Evolutionary conservation across 176 grass and related monocot species (phyloP).

Genomic region (Lolium rigidum): DNA sequence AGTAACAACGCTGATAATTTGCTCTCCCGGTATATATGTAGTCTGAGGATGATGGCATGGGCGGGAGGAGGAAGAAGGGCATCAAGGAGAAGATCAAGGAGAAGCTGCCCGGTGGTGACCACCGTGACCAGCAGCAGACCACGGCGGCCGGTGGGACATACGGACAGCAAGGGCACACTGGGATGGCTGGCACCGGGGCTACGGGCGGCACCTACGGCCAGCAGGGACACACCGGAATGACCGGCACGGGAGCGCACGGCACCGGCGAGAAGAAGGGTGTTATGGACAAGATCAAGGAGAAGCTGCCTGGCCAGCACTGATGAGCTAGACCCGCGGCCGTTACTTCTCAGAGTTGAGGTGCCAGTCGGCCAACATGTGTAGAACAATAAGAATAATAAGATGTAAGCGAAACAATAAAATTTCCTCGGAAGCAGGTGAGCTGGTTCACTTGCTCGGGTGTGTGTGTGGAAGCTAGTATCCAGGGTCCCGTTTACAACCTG

Average conservation of each 20-base stretch:
- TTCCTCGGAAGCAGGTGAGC: neutral
- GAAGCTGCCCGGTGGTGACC: conserved; percentile 52
- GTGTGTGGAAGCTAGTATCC: no score
- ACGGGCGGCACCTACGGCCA: conserved; percentile 6
- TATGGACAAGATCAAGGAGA: conserved; percentile 83
- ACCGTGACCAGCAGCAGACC: conserved; percentile 34
- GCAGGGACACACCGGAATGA: conserved; percentile 7
- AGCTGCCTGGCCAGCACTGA: conserved; percentile 62
- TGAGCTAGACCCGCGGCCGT: neutral
- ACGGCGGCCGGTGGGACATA: neutral
- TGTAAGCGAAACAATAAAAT: neutral
- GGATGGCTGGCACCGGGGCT: neutral
- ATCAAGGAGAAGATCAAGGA: conserved; percentile 77
- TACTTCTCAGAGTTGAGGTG: neutral
- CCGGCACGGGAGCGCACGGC: conserved; percentile 20
- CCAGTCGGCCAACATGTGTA: neutral
- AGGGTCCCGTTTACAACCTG: no score
- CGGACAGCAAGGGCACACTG: neutral
- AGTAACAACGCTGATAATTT: no score
- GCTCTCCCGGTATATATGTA: neutral
- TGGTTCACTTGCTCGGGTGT: no score
- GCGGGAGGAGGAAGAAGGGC: conserved; percentile 69
- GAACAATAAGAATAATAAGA: neutral
- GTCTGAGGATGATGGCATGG: conserved; percentile 67
- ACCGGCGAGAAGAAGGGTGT: conserved; percentile 67